phyloP scores from a whole-genome alignment of 306 rosid genomes.

The Cicer bijugum region DNA sequence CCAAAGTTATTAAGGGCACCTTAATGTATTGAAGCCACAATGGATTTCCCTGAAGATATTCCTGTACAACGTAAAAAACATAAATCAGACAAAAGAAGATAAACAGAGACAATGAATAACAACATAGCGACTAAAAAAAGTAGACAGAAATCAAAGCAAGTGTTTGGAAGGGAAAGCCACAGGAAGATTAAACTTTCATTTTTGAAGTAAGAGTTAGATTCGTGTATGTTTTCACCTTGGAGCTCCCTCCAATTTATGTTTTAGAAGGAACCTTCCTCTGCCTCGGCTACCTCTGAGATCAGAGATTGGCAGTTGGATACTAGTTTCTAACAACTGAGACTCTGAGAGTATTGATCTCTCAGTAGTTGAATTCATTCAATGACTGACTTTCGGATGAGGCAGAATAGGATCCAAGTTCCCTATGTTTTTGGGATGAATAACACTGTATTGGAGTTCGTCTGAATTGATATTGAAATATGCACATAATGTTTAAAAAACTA shows the following conservation, averaged over 20 bases:
- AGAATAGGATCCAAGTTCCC: background rate
- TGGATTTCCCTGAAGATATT: constrained; percentile 95
- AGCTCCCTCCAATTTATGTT: background rate
- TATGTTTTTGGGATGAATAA: background rate
- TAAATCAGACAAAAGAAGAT: constrained; percentile 27
- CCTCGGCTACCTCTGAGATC: background rate
- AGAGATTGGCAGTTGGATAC: background rate
- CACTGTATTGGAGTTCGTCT: background rate
- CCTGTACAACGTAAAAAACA: constrained; percentile 51
- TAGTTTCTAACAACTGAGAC: background rate
- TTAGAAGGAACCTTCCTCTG: background rate
- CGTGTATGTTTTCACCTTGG: background rate
- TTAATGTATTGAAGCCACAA: constrained; percentile 87
- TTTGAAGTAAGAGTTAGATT: background rate
- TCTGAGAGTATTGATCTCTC: background rate
- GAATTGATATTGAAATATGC: background rate
- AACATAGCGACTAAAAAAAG: background rate
- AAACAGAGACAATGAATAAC: constrained; percentile 7
- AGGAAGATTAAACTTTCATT: background rate
- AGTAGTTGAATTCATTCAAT: background rate
- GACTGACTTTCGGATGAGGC: background rate
- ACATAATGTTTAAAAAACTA: background rate
- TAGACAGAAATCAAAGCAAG: background rate
- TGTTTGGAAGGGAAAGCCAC: background rate
- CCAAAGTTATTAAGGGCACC: constrained; percentile 72